phyloP scores from a whole-genome alignment of 1,139 yeast species.

The Yamadazyma kanchanaburiensis region DNA sequence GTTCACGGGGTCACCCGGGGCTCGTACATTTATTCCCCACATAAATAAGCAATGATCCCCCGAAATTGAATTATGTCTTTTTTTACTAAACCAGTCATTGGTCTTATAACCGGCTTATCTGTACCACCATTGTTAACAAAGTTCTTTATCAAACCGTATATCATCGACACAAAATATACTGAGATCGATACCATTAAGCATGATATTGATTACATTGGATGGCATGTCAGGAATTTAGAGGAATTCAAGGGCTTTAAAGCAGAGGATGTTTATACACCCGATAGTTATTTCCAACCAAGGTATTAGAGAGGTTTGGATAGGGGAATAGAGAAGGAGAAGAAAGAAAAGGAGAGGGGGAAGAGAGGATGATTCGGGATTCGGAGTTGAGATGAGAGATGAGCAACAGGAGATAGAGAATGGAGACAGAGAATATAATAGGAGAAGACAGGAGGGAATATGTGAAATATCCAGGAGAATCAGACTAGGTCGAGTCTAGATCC shows the following conservation, averaged over 20 bases:
- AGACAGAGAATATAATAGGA: no score
- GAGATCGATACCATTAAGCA: slow-evolving; percentile 33
- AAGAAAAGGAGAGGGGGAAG: no score
- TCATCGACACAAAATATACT: slow-evolving; percentile 21
- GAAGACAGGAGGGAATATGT: no score
- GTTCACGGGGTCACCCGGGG: not conserved
- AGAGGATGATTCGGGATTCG: no score
- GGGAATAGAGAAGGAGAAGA: no score
- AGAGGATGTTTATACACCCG: slow-evolving; percentile 31
- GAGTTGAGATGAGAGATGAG: no score
- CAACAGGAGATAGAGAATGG: no score
- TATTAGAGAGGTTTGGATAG: slow-evolving; percentile 9
- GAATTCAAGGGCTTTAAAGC: slow-evolving; percentile 26
- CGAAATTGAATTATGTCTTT: slow-evolving; percentile 1
- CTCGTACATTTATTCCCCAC: slow-evolving; percentile 2
- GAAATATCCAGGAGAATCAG: no score
- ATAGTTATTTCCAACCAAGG: slow-evolving; percentile 21
- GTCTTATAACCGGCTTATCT: slow-evolving; percentile 26
- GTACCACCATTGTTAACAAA: slow-evolving; percentile 30
- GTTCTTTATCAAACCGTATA: slow-evolving; percentile 22
- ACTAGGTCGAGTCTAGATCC: no score
- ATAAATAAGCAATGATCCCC: slow-evolving; percentile 1
- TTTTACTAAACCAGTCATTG: slow-evolving; percentile 14
- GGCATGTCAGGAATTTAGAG: slow-evolving; percentile 35
- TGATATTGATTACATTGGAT: slow-evolving; percentile 35